A percentile compares a stretch with the other conserved stretches of the same genome.
Conservation (phyloP, 306 rosid species). For the Gleditsia sinensis region DNA sequence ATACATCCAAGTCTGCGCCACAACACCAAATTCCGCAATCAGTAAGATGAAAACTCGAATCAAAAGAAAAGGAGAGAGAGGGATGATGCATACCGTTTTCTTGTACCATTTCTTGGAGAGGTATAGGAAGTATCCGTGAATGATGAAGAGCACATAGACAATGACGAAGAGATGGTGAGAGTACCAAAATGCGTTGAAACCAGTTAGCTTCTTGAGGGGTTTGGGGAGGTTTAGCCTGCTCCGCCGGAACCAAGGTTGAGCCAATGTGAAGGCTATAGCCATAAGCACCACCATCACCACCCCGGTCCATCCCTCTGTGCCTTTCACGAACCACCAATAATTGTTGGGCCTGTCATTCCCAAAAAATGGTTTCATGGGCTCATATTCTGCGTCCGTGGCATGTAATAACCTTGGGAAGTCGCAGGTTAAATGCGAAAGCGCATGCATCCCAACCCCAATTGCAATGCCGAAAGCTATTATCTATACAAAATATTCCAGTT, state of each 20-base stretch:
- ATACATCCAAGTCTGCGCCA: conserved; percentile 84
- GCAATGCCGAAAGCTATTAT: conserved; percentile 75
- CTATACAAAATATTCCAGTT: no score
- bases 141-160: conserved; percentile 70
- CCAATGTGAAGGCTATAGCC: conserved; percentile 79
- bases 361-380: conserved; percentile 67
- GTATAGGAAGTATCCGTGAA: conserved; percentile 77
- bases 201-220: conserved; percentile 65
- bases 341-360: conserved; percentile 58
- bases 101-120: conserved; percentile 80
- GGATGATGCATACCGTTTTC: conserved; percentile 58
- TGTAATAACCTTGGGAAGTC: conserved; percentile 80
- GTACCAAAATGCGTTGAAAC: conserved; percentile 96
- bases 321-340: conserved; percentile 98
- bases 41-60: background rate
- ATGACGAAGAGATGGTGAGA: conserved; percentile 85
- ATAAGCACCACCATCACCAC: conserved; percentile 80
- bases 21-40: background rate
- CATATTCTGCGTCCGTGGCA: conserved; percentile 54
- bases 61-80: background rate
- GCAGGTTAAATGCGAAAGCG: conserved; percentile 73
- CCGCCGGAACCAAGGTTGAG: conserved; percentile 88
- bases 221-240: conserved; percentile 66
- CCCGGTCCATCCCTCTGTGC: conserved; percentile 92
- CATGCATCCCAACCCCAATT: conserved; percentile 68